A percentile compares a stretch with the other conserved stretches of the same genome.
Evolutionary conservation across 108 stramenopile genomes (phyloP).

Genomic region (Cyclotella distinguenda): DNA sequence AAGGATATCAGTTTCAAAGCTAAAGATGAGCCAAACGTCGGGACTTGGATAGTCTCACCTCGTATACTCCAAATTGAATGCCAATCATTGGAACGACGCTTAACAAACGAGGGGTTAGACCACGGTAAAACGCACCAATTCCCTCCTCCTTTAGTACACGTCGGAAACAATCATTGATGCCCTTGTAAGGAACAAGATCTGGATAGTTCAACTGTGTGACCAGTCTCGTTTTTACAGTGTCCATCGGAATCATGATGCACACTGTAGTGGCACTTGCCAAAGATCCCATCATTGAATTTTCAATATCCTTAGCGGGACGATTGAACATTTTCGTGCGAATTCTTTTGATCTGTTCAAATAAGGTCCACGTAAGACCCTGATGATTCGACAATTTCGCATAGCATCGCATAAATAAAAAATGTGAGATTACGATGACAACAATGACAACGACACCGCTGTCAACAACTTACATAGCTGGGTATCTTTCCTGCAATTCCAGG

Average conservation of each 20-base stretch:
- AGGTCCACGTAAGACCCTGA: slow-evolving; percentile 93
- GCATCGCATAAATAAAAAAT: slow-evolving; percentile 1
- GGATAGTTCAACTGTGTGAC: slow-evolving; percentile 81
- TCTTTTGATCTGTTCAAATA: slow-evolving; percentile 92
- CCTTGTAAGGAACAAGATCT: slow-evolving; percentile 74
- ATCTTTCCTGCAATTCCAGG: slow-evolving; percentile 96
- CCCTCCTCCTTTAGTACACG: slow-evolving; percentile 90
- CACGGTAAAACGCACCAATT: slow-evolving; percentile 86
- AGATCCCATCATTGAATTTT: slow-evolving; percentile 94
- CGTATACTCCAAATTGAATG: slow-evolving; percentile 95
- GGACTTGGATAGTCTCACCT: slow-evolving; percentile 30
- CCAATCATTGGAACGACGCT: slow-evolving; percentile 98
- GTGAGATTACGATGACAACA: background rate
- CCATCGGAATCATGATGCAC: slow-evolving; percentile 97
- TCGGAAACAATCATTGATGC: slow-evolving; percentile 90
- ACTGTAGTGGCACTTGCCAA: slow-evolving; percentile 92
- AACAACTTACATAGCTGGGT: slow-evolving; percentile 76
- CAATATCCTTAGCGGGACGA: slow-evolving; percentile 76
- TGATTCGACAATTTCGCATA: background rate
- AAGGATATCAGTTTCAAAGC: background rate
- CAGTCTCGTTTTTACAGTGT: slow-evolving; percentile 94
- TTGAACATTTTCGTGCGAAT: slow-evolving; percentile 44
- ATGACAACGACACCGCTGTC: background rate
- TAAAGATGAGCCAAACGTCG: background rate
- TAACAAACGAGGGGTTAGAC: slow-evolving; percentile 89